phyloP scores from a whole-genome alignment of 768 basidiomycete species.

The Rhizopogon vesiculosus region DNA sequence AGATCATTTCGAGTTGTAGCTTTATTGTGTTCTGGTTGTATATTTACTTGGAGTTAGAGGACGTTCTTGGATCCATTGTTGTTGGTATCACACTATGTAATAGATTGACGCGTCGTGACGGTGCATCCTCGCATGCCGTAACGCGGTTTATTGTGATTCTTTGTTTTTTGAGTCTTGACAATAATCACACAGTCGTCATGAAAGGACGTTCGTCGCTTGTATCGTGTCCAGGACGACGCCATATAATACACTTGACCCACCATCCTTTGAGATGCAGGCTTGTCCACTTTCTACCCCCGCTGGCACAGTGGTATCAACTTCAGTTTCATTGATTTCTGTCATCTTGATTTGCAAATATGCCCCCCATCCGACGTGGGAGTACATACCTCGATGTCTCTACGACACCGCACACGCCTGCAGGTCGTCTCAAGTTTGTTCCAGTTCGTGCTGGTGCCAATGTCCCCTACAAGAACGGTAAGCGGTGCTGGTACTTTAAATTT shows the following conservation, averaged over 20 bases:
- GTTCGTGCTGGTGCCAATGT: not conserved
- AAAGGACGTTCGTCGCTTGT: not conserved
- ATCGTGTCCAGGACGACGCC: too few relatives aligned
- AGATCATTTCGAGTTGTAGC: slow-evolving; percentile 46
- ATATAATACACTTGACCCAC: not conserved
- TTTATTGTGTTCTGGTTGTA: not conserved
- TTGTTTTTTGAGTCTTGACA: not conserved
- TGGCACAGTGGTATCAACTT: too few relatives aligned
- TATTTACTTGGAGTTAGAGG: not conserved
- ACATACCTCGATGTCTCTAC: not conserved
- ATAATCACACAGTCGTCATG: not conserved
- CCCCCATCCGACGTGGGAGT: not conserved
- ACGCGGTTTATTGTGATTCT: not conserved
- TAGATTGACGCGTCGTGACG: not conserved
- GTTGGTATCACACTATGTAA: not conserved
- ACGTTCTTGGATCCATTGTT: not conserved
- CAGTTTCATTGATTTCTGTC: too few relatives aligned
- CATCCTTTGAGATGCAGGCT: not conserved
- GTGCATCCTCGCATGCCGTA: too few relatives aligned
- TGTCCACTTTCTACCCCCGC: too few relatives aligned
- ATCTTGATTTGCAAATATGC: not conserved
- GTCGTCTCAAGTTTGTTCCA: not conserved
- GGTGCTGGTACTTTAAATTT: too few relatives aligned
- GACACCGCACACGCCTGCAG: not conserved
- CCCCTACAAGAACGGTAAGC: not conserved